phyloP scores from a whole-genome alignment of 2,329 filamentous ascomycete genomes.

The Macrophomina phaseolina region DNA sequence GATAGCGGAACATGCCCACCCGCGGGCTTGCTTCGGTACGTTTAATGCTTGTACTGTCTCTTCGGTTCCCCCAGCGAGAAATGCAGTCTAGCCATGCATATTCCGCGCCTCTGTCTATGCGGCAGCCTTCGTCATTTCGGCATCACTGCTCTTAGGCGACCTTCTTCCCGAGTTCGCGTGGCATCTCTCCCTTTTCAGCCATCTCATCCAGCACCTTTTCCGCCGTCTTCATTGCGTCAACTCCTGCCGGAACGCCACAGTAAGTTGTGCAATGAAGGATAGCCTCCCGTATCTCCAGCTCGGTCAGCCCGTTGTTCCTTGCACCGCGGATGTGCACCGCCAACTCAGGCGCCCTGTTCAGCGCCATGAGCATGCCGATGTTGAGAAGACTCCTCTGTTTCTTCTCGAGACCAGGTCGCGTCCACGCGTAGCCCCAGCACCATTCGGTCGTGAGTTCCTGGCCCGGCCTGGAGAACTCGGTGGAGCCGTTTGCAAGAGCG shows the following conservation, averaged over 20 bases:
- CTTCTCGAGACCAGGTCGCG: slow-evolving; percentile 56
- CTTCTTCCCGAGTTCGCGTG: slow-evolving; percentile 57
- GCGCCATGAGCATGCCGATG: slow-evolving; percentile 68
- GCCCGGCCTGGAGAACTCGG: slow-evolving; percentile 64
- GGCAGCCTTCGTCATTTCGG: not conserved
- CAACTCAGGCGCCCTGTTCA: slow-evolving; percentile 65
- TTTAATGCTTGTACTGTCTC: no score
- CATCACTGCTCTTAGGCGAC: not conserved
- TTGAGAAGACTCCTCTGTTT: slow-evolving; percentile 56
- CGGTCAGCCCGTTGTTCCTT: slow-evolving; percentile 64
- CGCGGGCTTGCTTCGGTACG: no score
- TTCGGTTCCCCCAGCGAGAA: no score
- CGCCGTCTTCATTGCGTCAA: slow-evolving; percentile 60
- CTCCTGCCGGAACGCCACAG: slow-evolving; percentile 60
- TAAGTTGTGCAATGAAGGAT: slow-evolving; percentile 58
- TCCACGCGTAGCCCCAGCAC: slow-evolving; percentile 70
- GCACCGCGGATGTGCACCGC: slow-evolving; percentile 59
- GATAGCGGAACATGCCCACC: no score
- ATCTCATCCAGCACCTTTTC: slow-evolving; percentile 60
- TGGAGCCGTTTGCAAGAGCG: slow-evolving; percentile 58
- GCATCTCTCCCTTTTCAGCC: slow-evolving; percentile 52
- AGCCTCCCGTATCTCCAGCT: slow-evolving; percentile 51
- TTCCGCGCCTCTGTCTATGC: not conserved
- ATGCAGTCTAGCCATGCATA: not conserved
- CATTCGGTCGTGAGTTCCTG: slow-evolving; percentile 69